Evolutionary conservation across 1,139 yeast genomes (phyloP).

Genomic region (Geotrichum carabidarum): DNA sequence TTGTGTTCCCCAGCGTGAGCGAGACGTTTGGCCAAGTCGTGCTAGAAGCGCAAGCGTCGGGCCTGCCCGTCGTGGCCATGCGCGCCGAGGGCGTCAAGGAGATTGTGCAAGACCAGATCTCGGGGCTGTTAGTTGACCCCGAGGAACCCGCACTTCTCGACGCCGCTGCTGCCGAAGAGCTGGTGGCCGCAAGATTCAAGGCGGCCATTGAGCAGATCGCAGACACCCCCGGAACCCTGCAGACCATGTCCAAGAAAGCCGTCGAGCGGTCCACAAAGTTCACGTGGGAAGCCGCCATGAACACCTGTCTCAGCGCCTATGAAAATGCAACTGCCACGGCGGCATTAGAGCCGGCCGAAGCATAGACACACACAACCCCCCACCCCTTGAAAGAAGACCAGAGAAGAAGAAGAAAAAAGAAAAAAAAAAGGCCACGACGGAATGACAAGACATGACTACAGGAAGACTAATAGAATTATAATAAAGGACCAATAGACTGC

Average conservation of each 20-base stretch:
- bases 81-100: constrained; percentile 23
- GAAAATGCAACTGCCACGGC: neutral
- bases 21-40: constrained; percentile 27
- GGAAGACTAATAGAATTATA: too few relatives aligned
- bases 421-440: too few relatives aligned
- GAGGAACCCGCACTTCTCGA: neutral
- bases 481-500: too few relatives aligned
- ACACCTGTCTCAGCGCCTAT: constrained; percentile 19
- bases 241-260: constrained; percentile 19
- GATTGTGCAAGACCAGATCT: constrained; percentile 17
- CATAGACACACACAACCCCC: too few relatives aligned
- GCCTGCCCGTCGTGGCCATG: constrained; percentile 24
- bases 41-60: constrained; percentile 25
- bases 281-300: constrained; percentile 22
- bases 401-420: too few relatives aligned
- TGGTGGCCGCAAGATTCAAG: constrained; percentile 9
- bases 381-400: too few relatives aligned
- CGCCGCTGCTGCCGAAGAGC: neutral
- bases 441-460: too few relatives aligned
- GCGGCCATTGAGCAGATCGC: constrained; percentile 15
- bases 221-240: constrained; percentile 7
- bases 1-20: constrained; percentile 23
- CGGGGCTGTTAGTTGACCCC: constrained; percentile 19
- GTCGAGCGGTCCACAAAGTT: constrained; percentile 17
- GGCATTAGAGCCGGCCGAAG: too few relatives aligned